Percentiles rank a stretch among this genome's conserved stretches.
Conservation (phyloP, 306 rosid species). For the Corylus avellana region DNA sequence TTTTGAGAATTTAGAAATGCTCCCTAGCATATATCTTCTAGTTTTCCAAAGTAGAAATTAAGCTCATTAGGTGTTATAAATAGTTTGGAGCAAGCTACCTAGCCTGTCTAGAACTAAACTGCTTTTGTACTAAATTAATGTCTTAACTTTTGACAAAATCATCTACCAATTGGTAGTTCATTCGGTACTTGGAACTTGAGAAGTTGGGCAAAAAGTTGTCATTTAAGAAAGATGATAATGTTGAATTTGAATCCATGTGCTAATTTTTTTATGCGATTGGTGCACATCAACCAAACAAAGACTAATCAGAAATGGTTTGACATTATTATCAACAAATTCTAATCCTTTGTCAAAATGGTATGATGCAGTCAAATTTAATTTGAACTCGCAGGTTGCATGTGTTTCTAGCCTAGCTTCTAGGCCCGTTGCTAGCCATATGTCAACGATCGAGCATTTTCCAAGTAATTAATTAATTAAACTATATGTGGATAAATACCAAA, state of each 20-base stretch:
- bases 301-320: background rate
- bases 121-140: no score
- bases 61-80: background rate
- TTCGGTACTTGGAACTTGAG: background rate
- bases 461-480: background rate
- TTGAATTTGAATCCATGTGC: background rate
- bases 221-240: background rate
- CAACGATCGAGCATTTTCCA: background rate
- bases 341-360: background rate
- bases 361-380: background rate
- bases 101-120: background rate
- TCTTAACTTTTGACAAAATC: no score
- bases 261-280: background rate
- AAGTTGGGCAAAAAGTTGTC: background rate
- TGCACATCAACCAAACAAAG: background rate
- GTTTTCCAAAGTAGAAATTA: background rate
- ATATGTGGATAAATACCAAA: slow-evolving; percentile 4
- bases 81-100: background rate
- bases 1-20: no score
- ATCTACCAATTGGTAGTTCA: background rate
- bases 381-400: background rate
- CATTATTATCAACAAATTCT: background rate
- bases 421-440: background rate
- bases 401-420: background rate
- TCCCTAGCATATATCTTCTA: background rate